Evolutionary conservation across 495 filamentous ascomycete genomes (phyloP).

Genomic region (Aspergillus saccharolyticus): DNA sequence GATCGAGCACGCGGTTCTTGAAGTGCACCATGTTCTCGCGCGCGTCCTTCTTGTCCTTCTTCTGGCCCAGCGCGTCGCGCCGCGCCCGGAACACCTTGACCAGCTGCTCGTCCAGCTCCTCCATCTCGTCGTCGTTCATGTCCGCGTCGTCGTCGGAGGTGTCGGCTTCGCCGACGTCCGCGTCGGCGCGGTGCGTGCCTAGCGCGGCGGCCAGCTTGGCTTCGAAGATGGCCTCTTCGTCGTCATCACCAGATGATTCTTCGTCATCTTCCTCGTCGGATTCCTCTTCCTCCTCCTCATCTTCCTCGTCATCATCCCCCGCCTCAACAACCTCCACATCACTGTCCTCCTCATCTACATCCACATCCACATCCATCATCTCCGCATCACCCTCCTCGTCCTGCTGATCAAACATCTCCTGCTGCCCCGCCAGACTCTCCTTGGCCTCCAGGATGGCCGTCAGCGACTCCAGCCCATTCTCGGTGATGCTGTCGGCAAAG

Average conservation of each 20-base stretch:
- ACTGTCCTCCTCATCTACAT: constrained; percentile 23
- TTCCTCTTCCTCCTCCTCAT: constrained; percentile 29
- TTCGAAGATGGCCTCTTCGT: constrained; percentile 62
- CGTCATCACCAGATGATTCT: constrained; percentile 43
- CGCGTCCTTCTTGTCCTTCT: constrained; percentile 77
- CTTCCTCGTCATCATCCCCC: constrained; percentile 30
- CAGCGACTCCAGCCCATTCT: constrained; percentile 68
- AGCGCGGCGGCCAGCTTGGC: constrained; percentile 73
- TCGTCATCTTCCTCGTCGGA: constrained; percentile 43
- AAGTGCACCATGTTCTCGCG: constrained; percentile 89
- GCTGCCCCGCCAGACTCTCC: constrained; percentile 77
- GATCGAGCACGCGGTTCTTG: constrained; percentile 87
- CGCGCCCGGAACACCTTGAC: constrained; percentile 77
- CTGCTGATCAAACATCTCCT: constrained; percentile 76
- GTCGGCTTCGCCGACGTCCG: constrained; percentile 59
- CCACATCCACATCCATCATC: constrained; percentile 28
- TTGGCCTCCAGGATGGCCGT: constrained; percentile 65
- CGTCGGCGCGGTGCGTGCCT: constrained; percentile 55
- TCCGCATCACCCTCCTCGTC: constrained; percentile 53
- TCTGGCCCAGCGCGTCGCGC: constrained; percentile 55
- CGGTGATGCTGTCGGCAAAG: constrained; percentile 66
- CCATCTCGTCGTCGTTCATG: constrained; percentile 96
- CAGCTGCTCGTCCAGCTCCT: constrained; percentile 76
- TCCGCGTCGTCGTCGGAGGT: constrained; percentile 67
- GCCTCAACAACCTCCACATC: constrained; percentile 41